Evolutionary conservation across 2,329 filamentous ascomycete genomes (phyloP), one percentile per base, ranked within the genome.

Genomic region (Sporothrix dimorphospora): DNA sequence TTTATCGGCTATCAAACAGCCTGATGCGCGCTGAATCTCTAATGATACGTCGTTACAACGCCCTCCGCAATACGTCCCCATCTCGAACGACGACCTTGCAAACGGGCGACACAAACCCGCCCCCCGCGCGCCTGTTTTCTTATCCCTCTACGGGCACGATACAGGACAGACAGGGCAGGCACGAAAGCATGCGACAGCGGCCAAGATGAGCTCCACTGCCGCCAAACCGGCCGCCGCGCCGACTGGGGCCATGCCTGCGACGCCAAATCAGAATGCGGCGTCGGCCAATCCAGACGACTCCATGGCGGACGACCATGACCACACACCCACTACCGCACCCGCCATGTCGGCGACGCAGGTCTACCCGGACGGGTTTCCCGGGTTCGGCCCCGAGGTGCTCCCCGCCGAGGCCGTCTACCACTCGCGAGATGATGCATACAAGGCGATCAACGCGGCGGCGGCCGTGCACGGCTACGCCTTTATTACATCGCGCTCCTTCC

Each of bases 391-490:
- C 38, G 72, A 73, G 40, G 72, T 73, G 16, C 66, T 73, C n/a
- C 72, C 72, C 8, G 12, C 63, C 7, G 72, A 71, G 27, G 12
- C 21, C 16, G 63, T 63, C 3, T 73, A 71, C 63, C 45, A 24
- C 30, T 57, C 63, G 12, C 72, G 72, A 55, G 72, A 73, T 14
- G 72, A 73, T 38, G 72, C 72, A 1, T 71, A 73, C 72, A 70
- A 70, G 65, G 63, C 69, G 24, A 73, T 73, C 65, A 73, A 73
- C 8, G 51, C 47, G 0, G 12, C 30, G 5, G 72, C 72, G 1
- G 72, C 72, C 6, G n/a, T 14, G 30, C 72, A 73, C 66, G 72
- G 72, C 59, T 73, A 73, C 40, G 72, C 72, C 6, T 73, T 73
- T 38, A 71, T 71, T 65, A 73, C 72, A 9, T 65, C 72, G 45